A percentile compares a stretch with the other conserved stretches of the same genome.
These are phyloP conservation scores for Nematodospora valgi DNA, from an alignment of 805 yeast species.

Conservation along the genomic window DNA sequence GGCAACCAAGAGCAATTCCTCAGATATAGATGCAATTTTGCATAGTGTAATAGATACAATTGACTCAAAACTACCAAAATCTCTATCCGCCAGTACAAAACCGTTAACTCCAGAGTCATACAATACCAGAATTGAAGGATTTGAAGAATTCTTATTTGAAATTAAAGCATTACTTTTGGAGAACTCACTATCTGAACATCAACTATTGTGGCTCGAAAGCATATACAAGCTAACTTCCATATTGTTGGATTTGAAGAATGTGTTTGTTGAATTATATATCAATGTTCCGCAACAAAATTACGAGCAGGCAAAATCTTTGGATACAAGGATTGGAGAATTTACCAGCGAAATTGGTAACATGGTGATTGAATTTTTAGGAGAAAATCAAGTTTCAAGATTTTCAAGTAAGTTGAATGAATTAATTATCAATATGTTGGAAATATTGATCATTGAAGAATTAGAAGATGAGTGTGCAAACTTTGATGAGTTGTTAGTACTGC, in stretches of 20 bases:
- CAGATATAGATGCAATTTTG: constrained; percentile 1
- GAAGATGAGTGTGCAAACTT: constrained; percentile 5
- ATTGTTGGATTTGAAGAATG: constrained; percentile 9
- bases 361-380: not conserved
- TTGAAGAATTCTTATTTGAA: constrained; percentile 18
- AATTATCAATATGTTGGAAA: constrained; percentile 11
- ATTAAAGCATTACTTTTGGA: constrained; percentile 11
- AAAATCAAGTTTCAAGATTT: constrained; percentile 1
- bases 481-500: not conserved
- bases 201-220: constrained; percentile 18
- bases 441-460: constrained; percentile 12
- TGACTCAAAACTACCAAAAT: constrained; percentile 5
- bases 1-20: no score
- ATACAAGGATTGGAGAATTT: not conserved
- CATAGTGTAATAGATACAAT: not conserved
- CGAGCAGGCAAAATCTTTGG: not conserved
- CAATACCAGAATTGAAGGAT: constrained; percentile 11
- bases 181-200: constrained; percentile 12
- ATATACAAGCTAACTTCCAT: constrained; percentile 8
- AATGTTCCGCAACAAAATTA: constrained; percentile 3
- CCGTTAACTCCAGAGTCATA: not conserved
- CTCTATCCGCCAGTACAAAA: not conserved
- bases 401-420: constrained; percentile 3
- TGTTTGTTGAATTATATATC: constrained; percentile 6
- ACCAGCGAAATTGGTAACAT: not conserved